Base-by-base conservation (phyloP, 2,329 filamentous ascomycete species). In the Epichloe typhina region DNA sequence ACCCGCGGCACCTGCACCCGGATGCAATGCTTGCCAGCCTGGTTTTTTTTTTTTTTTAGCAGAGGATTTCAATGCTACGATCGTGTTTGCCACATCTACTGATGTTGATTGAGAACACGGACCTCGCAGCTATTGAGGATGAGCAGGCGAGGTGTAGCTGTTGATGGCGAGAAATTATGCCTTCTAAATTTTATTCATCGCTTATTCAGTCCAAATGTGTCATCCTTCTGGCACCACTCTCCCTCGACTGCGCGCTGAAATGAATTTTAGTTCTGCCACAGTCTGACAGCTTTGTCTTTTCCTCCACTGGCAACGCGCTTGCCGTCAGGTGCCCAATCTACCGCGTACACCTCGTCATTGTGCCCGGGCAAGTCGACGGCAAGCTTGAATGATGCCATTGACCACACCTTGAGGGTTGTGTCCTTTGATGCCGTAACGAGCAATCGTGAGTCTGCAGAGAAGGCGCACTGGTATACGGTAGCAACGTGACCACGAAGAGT, bases 291-390 rank as follows among this genome's bases (percentile, higher is more conserved):
- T 66, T 95, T 96, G 66, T 98, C 93, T 64, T 91, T 91, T 9
- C 93, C 93, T 50, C 90, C 93, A 65, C 89, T 95, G 17, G 83
- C 89, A 15, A 97, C 90, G 59, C 83, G 83, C 58, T 88, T 79
- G 8, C 93, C 93, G 64, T 96, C 90, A 0, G 88, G 84, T 58
- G 86, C 90, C 93, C 91, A 97, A 65, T 97, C 91, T 12, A 96
- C 83, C 0, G 90, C 88, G 66, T 90, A 96, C 0, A 96, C 90
- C 65, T 96, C 88, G 61, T 95, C 91, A 64, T 87, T 80, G 65
- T 97, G 91, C 0, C 91, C 89, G 0, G 90, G 88, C 44, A 97
- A 72, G 70, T 96, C 90, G 46, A 72, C 71, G 3, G 82, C 79
- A 52, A 98, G 70, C 68, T 94, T 95, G 47, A 84, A 86, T 2